Percentiles rank a stretch among this genome's conserved stretches.
Evolutionary conservation across 371 early-diverging fungal genomes (phyloP).

Genomic region (Mortierella sp.): DNA sequence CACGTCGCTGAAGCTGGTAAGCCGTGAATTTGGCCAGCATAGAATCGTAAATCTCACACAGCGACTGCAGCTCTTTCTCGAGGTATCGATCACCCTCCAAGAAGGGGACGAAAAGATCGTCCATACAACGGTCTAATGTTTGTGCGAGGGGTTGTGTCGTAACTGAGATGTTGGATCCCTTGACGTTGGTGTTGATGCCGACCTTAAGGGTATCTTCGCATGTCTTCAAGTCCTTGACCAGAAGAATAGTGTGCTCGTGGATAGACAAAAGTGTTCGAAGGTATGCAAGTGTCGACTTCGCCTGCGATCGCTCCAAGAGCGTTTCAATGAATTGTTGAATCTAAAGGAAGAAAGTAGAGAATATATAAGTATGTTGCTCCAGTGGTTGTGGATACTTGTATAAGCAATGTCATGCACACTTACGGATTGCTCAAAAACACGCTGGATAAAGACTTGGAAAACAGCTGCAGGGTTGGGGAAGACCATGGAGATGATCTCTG

Average conservation of each 20-base stretch:
- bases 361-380: background rate
- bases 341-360: conserved; percentile 52
- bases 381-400: background rate
- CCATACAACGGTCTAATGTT: conserved; percentile 90
- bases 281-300: conserved; percentile 81
- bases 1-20: conserved; percentile 68
- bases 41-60: conserved; percentile 73
- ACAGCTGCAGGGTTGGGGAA: conserved; percentile 95
- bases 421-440: conserved; percentile 97
- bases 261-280: conserved; percentile 83
- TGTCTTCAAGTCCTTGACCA: conserved; percentile 81
- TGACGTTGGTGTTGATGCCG: conserved; percentile 52
- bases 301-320: conserved; percentile 78
- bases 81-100: conserved; percentile 92
- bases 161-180: conserved; percentile 62
- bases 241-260: conserved; percentile 81
- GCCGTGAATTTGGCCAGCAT: conserved; percentile 61
- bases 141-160: conserved; percentile 64
- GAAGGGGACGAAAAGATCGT: conserved; percentile 96
- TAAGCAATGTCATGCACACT: conserved; percentile 2
- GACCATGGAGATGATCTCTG: conserved; percentile 89
- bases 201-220: conserved; percentile 59
- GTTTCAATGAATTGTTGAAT: conserved; percentile 91
- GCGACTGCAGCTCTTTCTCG: conserved; percentile 78
- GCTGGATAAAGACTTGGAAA: conserved; percentile 93